Evolutionary conservation across 768 basidiomycete genomes (phyloP).

Genomic region (Tulasnella sp.): DNA sequence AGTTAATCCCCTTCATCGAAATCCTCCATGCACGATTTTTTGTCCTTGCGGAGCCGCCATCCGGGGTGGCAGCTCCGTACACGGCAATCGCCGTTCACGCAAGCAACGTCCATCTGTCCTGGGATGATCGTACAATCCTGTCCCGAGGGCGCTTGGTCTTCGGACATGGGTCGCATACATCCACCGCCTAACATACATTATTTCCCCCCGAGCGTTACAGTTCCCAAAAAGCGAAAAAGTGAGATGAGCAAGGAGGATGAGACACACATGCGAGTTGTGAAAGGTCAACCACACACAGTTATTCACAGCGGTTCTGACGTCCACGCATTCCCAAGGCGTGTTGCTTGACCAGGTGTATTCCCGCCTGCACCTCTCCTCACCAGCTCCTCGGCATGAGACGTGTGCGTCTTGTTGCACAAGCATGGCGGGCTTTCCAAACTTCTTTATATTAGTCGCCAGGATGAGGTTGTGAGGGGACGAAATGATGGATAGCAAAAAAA

Average conservation of each 20-base stretch:
- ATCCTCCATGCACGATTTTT: not conserved
- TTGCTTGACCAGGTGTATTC: not conserved
- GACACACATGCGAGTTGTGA: not conserved
- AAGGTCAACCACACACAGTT: not conserved
- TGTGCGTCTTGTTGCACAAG: not conserved
- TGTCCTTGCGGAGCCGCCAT: not conserved
- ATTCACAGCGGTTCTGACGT: not conserved
- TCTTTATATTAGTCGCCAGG: no score
- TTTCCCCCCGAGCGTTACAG: not conserved
- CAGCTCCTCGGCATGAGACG: not conserved
- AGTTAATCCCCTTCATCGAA: slow-evolving; percentile 13
- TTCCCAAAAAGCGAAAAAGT: not conserved
- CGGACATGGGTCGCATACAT: not conserved
- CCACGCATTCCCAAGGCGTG: slow-evolving; percentile 5
- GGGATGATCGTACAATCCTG: slow-evolving; percentile 13
- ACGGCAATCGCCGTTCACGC: not conserved
- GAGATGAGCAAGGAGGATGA: not conserved
- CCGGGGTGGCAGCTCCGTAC: not conserved
- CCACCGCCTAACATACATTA: slow-evolving; percentile 1
- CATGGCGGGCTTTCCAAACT: no score
- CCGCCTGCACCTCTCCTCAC: slow-evolving; percentile 1
- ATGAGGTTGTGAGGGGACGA: no score
- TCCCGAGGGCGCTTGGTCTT: not conserved
- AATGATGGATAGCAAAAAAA: no score
- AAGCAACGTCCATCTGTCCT: not conserved